phyloP scores from a whole-genome alignment of 164 flowering plant species.

The Protea cynaroides region DNA sequence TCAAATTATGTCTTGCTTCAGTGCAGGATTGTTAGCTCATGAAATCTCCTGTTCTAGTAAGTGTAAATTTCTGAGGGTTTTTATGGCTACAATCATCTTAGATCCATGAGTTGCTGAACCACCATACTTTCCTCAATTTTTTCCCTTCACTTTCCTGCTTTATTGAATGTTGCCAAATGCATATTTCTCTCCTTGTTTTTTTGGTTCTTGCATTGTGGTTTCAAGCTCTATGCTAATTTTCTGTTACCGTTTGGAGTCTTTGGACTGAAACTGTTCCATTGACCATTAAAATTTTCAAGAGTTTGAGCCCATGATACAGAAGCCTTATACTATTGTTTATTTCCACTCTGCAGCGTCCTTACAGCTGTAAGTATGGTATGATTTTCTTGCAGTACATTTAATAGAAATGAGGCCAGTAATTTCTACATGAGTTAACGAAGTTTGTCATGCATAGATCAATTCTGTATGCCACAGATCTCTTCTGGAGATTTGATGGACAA shows the following conservation, averaged over 20 bases:
- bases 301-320: constrained; percentile 95
- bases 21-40: not conserved
- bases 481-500: too few relatives aligned
- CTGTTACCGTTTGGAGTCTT: too few relatives aligned
- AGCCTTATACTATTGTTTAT: constrained; percentile 89
- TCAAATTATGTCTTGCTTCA: not conserved
- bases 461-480: too few relatives aligned
- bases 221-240: too few relatives aligned
- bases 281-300: constrained; percentile 51
- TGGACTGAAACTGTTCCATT: constrained; percentile 5
- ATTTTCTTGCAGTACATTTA: constrained; percentile 1
- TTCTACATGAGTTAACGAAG: too few relatives aligned
- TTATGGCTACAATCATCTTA: not conserved
- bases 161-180: too few relatives aligned
- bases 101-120: not conserved
- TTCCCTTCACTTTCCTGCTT: too few relatives aligned
- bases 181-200: too few relatives aligned
- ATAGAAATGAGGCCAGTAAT: too few relatives aligned
- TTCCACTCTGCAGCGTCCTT: constrained; percentile 97
- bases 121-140: too few relatives aligned
- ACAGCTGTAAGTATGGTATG: constrained; percentile 60
- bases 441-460: too few relatives aligned
- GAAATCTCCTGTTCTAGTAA: not conserved
- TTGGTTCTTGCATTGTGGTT: too few relatives aligned
- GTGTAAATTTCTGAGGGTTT: not conserved